These are phyloP conservation scores for Rhizopogon vinicolor DNA, from an alignment of 768 basidiomycete species.

Conservation along the genomic window DNA sequence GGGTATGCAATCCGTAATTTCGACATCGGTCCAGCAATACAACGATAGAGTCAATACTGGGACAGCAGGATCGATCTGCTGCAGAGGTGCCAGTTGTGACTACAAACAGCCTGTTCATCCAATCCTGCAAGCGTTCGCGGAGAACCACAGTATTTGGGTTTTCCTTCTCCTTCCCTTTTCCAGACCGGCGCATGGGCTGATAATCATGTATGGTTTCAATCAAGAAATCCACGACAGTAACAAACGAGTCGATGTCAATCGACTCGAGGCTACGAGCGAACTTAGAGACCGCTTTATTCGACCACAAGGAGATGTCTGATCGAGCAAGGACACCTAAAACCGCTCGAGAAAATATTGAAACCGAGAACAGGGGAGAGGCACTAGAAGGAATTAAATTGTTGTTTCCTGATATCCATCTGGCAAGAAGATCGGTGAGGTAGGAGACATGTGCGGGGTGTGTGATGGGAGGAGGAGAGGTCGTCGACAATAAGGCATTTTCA, in stretches of 20 bases:
- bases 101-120: conserved; percentile 17
- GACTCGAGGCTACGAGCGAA: conserved; percentile 28
- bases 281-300: conserved; percentile 36
- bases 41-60: conserved; percentile 7
- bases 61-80: background rate
- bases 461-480: conserved; percentile 24
- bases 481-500: conserved; percentile 29
- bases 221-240: conserved; percentile 26
- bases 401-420: conserved; percentile 30
- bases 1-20: conserved; percentile 13
- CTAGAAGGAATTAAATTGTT: background rate
- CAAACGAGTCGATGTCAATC: conserved; percentile 29
- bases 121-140: conserved; percentile 16
- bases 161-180: conserved; percentile 2
- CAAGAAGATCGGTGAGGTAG: conserved; percentile 42
- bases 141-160: background rate
- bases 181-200: background rate
- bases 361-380: conserved; percentile 16
- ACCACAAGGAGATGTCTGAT: conserved; percentile 33
- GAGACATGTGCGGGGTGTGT: conserved; percentile 41
- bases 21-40: conserved; percentile 24
- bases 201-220: conserved; percentile 7
- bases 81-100: background rate
- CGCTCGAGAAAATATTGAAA: conserved; percentile 21
- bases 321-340: conserved; percentile 11